These are phyloP conservation scores for Misopates orontium DNA, from an alignment of 257 asterid species.

Conservation along the genomic window DNA sequence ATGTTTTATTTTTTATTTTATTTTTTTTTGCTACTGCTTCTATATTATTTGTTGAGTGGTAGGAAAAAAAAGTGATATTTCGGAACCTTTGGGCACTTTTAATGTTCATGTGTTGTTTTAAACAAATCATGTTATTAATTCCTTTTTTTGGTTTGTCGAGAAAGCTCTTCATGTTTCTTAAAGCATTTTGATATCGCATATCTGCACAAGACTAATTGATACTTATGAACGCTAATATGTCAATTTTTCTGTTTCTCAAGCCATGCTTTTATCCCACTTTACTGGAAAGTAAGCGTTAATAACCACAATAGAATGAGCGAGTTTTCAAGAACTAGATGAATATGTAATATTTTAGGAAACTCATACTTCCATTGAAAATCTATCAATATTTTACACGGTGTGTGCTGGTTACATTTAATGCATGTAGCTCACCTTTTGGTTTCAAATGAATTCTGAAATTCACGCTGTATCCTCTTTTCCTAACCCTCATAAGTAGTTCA, in stretches of 20 bases:
- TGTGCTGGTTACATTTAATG: constrained; percentile 6
- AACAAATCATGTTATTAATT: too few relatives aligned
- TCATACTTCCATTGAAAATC: not conserved
- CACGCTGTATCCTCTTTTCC: constrained; percentile 5
- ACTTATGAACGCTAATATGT: too few relatives aligned
- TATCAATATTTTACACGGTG: not conserved
- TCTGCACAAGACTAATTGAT: too few relatives aligned
- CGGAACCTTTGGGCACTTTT: constrained; percentile 8
- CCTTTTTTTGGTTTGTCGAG: too few relatives aligned
- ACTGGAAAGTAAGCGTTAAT: too few relatives aligned
- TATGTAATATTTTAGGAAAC: not conserved
- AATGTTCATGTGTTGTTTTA: too few relatives aligned
- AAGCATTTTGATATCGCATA: too few relatives aligned
- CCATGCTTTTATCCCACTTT: too few relatives aligned
- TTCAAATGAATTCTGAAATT: not conserved
- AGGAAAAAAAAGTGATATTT: constrained; percentile 32
- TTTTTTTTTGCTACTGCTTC: constrained; percentile 43
- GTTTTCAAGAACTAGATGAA: constrained; percentile 16
- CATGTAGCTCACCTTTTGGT: not conserved
- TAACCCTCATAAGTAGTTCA: constrained; percentile 13
- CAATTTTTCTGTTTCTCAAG: too few relatives aligned
- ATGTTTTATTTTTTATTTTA: constrained; percentile 65
- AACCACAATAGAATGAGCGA: not conserved
- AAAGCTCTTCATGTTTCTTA: too few relatives aligned
- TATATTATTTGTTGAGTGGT: constrained; percentile 44